Base-by-base conservation (phyloP, 352 stramenopile species). In the Pythium myriotylum region DNA sequence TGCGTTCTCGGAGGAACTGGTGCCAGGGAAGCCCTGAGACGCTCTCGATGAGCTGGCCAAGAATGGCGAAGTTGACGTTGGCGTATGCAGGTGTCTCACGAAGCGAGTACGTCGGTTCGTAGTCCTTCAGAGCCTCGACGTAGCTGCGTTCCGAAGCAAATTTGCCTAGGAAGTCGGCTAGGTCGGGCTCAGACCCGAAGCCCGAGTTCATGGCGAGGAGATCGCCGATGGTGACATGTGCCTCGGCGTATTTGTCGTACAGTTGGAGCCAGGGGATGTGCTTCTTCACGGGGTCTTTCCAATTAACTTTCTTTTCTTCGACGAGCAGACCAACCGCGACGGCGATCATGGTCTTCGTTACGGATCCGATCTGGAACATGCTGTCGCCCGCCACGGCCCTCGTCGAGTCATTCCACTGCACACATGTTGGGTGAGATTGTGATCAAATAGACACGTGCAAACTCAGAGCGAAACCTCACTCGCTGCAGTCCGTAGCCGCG, bases 321-420 rank as follows among this genome's bases (percentile, higher is more conserved):
- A 84, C 74, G 61, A 70, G 40, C 41, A 70, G 22, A 8, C 54
- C 68, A 29, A 75, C 69, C 4, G 54, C 68, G 1, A 75, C 54
- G 13, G 72, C 71, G 26, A 90, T 70, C 41, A 90, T 85, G 16
- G 78, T 88, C 67, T 90, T 90, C 7, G 70, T 76, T 19, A 90
- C 70, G 1, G 81, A 90, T 7, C 81, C 81, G 47, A 90, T 86
- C 66, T 90, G 74, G 56, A 90, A 90, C 53, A 86, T 57, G n/a
- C 74, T 76, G 13, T 73, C 65, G 26, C 54, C 64, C 1, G 76
- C 75, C 26, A 88, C 78, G 0, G 49, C 24, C 35, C 59, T 83
- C 12, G 26, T 48, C 3, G 46, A 52, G 37, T 84, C 71, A 16
- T 76, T 74, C 26, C 47, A 59, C 63, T 77, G 16, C 50, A 47